Conservation (phyloP, 495 filamentous ascomycete species). For the Pseudotulostoma volvatum region DNA sequence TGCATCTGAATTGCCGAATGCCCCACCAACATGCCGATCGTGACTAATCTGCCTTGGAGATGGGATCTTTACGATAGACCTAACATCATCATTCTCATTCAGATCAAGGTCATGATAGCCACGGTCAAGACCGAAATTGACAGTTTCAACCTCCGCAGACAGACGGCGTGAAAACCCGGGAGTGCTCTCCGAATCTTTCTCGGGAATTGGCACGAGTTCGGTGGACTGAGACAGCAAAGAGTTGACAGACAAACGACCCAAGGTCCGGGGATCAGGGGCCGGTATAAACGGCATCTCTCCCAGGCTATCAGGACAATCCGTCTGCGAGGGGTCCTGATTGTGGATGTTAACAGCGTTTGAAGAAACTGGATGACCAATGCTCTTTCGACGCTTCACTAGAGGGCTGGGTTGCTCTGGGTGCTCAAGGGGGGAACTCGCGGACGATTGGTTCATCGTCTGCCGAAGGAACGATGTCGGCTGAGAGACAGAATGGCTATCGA, state of each 20-base stretch:
- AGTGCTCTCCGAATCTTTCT: slow-evolving; percentile 3
- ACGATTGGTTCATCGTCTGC: slow-evolving; percentile 14
- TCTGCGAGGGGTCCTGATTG: background rate
- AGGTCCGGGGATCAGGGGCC: background rate
- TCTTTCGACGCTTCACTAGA: background rate
- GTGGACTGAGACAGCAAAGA: slow-evolving; percentile 22
- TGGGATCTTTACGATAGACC: slow-evolving; percentile 21
- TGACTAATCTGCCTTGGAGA: slow-evolving; percentile 13
- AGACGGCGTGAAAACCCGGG: background rate
- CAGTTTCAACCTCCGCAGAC: background rate
- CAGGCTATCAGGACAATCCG: background rate
- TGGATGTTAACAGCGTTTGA: background rate
- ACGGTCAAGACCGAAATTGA: slow-evolving; percentile 48
- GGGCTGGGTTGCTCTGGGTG: slow-evolving; percentile 3
- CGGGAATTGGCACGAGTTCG: slow-evolving; percentile 1
- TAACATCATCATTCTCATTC: slow-evolving; percentile 52
- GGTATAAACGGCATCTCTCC: background rate
- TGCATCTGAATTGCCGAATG: slow-evolving; percentile 15
- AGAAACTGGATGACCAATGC: background rate
- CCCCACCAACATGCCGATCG: slow-evolving; percentile 2
- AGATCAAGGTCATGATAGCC: slow-evolving; percentile 53
- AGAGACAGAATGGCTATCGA: slow-evolving; percentile 17
- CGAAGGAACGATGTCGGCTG: slow-evolving; percentile 25
- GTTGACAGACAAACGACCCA: slow-evolving; percentile 20
- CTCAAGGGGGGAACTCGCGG: slow-evolving; percentile 10